Evolutionary conservation across 306 rosid species (phyloP), one percentile per base, ranked within the genome.

Genomic region (Lathyrus oleraceus): DNA sequence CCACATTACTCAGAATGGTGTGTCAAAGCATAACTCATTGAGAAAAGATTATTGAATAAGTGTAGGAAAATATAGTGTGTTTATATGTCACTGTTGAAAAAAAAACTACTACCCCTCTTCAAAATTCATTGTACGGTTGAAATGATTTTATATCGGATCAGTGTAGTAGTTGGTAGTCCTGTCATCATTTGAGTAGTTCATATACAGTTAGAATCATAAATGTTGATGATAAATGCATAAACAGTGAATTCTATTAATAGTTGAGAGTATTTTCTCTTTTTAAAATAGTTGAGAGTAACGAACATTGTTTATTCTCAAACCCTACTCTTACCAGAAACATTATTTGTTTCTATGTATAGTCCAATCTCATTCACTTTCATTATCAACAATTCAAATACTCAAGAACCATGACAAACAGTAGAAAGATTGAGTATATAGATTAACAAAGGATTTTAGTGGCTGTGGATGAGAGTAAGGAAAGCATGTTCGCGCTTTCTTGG

Each of bases 391-490:
- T 28, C 32, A 28, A 4, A 28, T 28, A 5, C 32, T 4, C 32
- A 28, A 28, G 1, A 28, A 28, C 32, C 32, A 53, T 28, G 30
- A 32, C 44, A 59, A 15, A 35, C 8, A 43, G 36, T 10, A 17
- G 67, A 19, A 54, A 36, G 32, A 15, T 28, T 28, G 32, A 28
- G 32, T 28, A 28, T 4, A 28, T 4, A 28, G 5, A 28, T 28
- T 45, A 16, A 32, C 10, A 19, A 32, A 84, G 61, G 69, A 82
- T 91, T 5, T 73, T 91, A 72, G 97, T 91, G 23, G 97, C 89
- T 4, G 92, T 91, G 66, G 96, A 91, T 71, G 97, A 86, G 81
- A 86, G 95, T 71, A 70, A 88, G 39, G 95, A 91, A 83, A 91
- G 92, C 80, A 88, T 91, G 96, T 62, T 53, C 19, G 92, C 96